Conservation (phyloP, 371 early-diverging fungal species). For the Zychaea mexicana region DNA sequence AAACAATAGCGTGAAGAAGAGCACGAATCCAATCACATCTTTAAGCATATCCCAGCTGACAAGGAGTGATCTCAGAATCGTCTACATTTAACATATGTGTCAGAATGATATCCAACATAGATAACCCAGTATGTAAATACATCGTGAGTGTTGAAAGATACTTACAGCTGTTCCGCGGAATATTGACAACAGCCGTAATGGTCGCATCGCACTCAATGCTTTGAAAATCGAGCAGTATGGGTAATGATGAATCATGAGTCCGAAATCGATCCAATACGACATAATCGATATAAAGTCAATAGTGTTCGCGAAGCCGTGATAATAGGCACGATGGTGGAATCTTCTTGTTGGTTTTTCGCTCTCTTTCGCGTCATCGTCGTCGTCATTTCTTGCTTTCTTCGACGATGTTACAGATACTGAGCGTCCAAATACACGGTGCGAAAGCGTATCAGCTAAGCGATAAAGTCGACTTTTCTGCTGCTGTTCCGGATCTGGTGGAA, state of each 20-base stretch:
- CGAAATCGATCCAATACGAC: constrained; percentile 57
- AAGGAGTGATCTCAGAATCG: constrained; percentile 57
- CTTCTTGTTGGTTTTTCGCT: not conserved
- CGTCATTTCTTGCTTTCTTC: not conserved
- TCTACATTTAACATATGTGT: constrained; percentile 18
- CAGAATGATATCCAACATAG: too few species aligned
- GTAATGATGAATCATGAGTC: constrained; percentile 46
- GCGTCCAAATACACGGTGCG: not conserved
- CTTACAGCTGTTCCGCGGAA: constrained; percentile 62
- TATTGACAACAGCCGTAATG: constrained; percentile 50
- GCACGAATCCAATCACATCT: constrained; percentile 54
- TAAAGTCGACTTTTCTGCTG: not conserved
- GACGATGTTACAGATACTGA: not conserved
- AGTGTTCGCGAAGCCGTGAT: constrained; percentile 48
- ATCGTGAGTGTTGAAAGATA: not conserved
- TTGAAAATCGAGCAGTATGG: constrained; percentile 56
- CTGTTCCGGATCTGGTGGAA: constrained; percentile 18
- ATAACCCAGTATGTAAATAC: too few species aligned
- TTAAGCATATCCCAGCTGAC: constrained; percentile 54
- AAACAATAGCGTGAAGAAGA: constrained; percentile 59
- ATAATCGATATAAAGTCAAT: constrained; percentile 48
- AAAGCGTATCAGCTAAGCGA: not conserved
- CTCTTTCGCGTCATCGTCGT: not conserved
- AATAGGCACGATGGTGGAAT: constrained; percentile 36
- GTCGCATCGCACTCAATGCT: constrained; percentile 50